These are phyloP conservation scores for Aspergillaceae sp. DNA, from an alignment of 2,329 filamentous ascomycete species.

Conservation along the genomic window DNA sequence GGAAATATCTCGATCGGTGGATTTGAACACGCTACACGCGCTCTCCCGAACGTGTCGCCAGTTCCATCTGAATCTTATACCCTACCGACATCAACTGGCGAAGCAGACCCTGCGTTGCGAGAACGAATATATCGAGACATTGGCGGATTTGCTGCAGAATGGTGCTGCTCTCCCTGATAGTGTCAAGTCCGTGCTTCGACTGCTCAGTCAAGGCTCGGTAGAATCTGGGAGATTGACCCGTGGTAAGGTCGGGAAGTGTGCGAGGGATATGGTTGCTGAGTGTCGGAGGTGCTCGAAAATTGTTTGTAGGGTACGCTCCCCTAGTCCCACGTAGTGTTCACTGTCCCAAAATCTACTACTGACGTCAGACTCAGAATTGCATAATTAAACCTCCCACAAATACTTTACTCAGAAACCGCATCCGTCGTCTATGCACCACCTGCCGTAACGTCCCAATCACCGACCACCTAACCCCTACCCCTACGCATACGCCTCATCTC, in stretches of 20 bases:
- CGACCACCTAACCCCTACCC: conserved; percentile 12
- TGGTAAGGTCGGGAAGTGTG: conserved; percentile 69
- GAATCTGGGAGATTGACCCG: conserved; percentile 40
- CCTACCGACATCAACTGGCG: conserved; percentile 66
- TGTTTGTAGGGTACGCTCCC: conserved; percentile 65
- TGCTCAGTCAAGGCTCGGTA: conserved; percentile 20
- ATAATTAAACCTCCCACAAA: conserved; percentile 70
- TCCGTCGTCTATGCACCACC: conserved; percentile 69
- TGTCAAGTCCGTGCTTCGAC: conserved; percentile 22
- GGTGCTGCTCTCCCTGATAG: conserved; percentile 26
- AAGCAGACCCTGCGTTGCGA: conserved; percentile 68
- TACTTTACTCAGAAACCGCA: conserved; percentile 59
- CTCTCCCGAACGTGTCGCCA: conserved; percentile 75
- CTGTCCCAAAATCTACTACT: not conserved
- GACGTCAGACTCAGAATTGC: conserved; percentile 60
- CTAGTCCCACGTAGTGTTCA: not conserved
- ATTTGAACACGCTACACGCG: conserved; percentile 78
- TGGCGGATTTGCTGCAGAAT: conserved; percentile 35
- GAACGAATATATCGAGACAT: conserved; percentile 52
- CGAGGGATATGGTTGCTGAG: conserved; percentile 75
- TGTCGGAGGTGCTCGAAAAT: conserved; percentile 69
- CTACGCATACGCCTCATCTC: conserved; percentile 23
- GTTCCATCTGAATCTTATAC: conserved; percentile 67
- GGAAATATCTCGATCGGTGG: conserved; percentile 66
- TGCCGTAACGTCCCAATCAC: conserved; percentile 64